Percentiles rank a stretch among this genome's conserved stretches.
phyloP scores from a whole-genome alignment of 2,329 filamentous ascomycete species.

The Coniochaeta sp. region DNA sequence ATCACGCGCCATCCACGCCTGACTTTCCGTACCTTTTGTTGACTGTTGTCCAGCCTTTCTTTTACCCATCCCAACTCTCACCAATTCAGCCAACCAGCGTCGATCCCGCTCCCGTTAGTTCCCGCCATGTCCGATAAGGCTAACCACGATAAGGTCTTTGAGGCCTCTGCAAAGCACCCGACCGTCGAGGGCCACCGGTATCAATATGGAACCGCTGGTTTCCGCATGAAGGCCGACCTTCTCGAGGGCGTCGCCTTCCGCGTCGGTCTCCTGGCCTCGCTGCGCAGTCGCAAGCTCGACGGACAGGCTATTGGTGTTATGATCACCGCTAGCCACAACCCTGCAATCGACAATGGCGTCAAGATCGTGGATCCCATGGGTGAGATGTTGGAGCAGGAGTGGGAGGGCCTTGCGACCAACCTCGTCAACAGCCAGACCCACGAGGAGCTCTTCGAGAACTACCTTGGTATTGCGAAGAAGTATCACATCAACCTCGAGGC shows the following conservation, averaged over 20 bases:
- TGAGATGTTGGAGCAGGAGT: constrained; percentile 94
- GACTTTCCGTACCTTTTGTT: neutral
- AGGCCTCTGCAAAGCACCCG: constrained; percentile 55
- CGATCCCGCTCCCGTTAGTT: no score
- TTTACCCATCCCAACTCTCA: neutral
- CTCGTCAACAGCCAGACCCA: constrained; percentile 80
- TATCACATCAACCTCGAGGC: constrained; percentile 67
- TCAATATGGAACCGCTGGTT: constrained; percentile 62
- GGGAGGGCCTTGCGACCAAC: constrained; percentile 82
- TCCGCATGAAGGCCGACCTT: constrained; percentile 66
- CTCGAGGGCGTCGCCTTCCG: constrained; percentile 90
- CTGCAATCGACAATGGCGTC: constrained; percentile 81
- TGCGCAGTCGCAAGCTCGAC: constrained; percentile 83
- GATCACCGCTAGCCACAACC: constrained; percentile 93
- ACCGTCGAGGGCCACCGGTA: constrained; percentile 49
- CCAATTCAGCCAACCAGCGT: neutral
- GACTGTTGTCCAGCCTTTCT: neutral
- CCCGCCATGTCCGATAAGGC: no score
- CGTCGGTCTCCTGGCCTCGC: constrained; percentile 79
- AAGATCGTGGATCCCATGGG: constrained; percentile 97
- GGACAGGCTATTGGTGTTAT: constrained; percentile 93
- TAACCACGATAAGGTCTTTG: constrained; percentile 41
- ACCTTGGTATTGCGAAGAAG: constrained; percentile 66
- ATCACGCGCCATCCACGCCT: constrained; percentile 1
- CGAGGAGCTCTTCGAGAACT: constrained; percentile 67